Percentiles rank a stretch among this genome's conserved stretches.
phyloP scores from a whole-genome alignment of 2,329 filamentous ascomycete species.

The Diaporthe sp. region DNA sequence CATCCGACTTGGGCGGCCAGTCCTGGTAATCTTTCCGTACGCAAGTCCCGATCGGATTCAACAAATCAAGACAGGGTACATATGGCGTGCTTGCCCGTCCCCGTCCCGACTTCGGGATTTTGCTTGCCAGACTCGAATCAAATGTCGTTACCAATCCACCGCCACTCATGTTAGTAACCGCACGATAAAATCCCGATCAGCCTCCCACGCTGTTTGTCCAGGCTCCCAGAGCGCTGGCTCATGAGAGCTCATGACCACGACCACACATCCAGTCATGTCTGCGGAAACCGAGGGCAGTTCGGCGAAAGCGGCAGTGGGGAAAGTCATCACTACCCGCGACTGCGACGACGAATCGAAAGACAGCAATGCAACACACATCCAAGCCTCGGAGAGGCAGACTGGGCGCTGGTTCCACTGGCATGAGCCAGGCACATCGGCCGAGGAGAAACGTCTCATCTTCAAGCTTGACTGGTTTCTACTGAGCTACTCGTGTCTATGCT shows the following conservation, averaged over 20 bases:
- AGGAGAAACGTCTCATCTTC: slow-evolving; percentile 61
- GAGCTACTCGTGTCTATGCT: slow-evolving; percentile 58
- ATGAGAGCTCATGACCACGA: neutral
- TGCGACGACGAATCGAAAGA: neutral
- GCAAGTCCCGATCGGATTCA: neutral
- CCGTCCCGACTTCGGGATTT: neutral
- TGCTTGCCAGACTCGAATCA: neutral
- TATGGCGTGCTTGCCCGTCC: slow-evolving; percentile 8
- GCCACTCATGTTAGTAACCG: neutral
- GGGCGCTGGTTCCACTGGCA: slow-evolving; percentile 58
- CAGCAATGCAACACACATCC: neutral
- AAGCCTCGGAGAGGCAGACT: neutral
- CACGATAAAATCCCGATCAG: neutral
- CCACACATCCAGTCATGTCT: neutral
- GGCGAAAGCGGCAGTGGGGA: neutral
- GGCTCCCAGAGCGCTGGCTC: neutral
- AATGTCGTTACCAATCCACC: neutral
- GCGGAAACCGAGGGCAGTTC: neutral
- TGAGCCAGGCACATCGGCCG: slow-evolving; percentile 55
- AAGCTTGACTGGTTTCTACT: slow-evolving; percentile 66
- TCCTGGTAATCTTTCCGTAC: neutral
- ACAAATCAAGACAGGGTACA: neutral
- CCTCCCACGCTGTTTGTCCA: neutral
- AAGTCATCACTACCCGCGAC: neutral
- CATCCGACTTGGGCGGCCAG: neutral